Evolutionary conservation across 306 rosid genomes (phyloP).

Genomic region (Ceratonia siliqua): DNA sequence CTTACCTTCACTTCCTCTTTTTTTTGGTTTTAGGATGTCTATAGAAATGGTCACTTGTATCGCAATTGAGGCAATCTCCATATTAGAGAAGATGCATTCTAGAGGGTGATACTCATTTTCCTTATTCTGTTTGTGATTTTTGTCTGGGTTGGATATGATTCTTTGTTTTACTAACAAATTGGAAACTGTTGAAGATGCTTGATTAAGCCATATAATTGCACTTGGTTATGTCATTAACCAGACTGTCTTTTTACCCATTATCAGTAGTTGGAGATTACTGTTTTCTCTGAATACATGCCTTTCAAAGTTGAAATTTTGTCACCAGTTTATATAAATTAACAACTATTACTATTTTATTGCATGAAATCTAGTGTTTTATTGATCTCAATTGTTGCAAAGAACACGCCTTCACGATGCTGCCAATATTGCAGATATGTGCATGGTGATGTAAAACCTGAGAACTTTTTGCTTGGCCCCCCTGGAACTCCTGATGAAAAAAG

Average conservation of each 20-base stretch:
- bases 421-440: slow-evolving; percentile 71
- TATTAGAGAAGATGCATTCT: slow-evolving; percentile 91
- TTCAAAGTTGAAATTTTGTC: not conserved
- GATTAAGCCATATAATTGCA: not conserved
- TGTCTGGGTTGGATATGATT: not conserved
- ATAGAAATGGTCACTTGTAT: slow-evolving; percentile 96
- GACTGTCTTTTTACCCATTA: not conserved
- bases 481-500: slow-evolving; percentile 81
- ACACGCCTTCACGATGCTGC: slow-evolving; percentile 13
- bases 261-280: slow-evolving; percentile 6
- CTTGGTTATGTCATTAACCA: not conserved
- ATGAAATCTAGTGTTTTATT: not conserved
- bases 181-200: slow-evolving; percentile 5
- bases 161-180: slow-evolving; percentile 18
- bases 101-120: slow-evolving; percentile 61
- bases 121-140: slow-evolving; percentile 7
- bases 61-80: slow-evolving; percentile 93
- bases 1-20: slow-evolving; percentile 13
- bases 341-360: not conserved
- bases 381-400: slow-evolving; percentile 1
- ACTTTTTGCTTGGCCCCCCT: slow-evolving; percentile 84
- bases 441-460: slow-evolving; percentile 96
- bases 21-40: slow-evolving; percentile 63
- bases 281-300: not conserved
- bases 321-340: not conserved